These are phyloP conservation scores for Tilletia horrida DNA, from an alignment of 1,284 basidiomycete species.

Conservation along the genomic window DNA sequence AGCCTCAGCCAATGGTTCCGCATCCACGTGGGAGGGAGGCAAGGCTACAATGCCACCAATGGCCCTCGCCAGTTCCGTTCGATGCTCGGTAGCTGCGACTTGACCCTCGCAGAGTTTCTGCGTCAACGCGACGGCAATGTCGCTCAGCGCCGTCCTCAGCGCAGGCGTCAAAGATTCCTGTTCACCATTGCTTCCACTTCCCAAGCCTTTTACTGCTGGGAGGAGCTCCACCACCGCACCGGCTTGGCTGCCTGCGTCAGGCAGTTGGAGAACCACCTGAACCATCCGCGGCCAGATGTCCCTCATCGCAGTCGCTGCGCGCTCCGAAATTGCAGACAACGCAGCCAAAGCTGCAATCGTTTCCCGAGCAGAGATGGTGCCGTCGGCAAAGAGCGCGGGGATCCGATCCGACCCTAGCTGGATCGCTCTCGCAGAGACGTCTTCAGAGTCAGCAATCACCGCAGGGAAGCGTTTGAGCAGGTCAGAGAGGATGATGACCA, in stretches of 20 bases:
- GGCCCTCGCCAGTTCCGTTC: background rate
- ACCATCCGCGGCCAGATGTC: constrained; percentile 16
- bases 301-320: constrained; percentile 1
- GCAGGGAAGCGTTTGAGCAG: constrained; percentile 13
- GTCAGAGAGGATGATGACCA: background rate
- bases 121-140: constrained; percentile 8
- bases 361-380: background rate
- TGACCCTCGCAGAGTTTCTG: constrained; percentile 1
- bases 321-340: background rate
- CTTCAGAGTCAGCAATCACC: background rate
- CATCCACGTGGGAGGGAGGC: background rate
- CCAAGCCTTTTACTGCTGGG: background rate
- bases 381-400: background rate
- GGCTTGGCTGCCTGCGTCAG: constrained; percentile 9
- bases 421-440: background rate
- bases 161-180: background rate
- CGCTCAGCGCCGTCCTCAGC: constrained; percentile 10
- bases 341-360: constrained; percentile 6
- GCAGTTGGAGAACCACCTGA: constrained; percentile 8
- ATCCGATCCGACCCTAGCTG: background rate
- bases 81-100: background rate
- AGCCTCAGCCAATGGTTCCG: background rate
- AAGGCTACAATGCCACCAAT: constrained; percentile 11
- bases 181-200: background rate
- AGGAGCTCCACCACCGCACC: constrained; percentile 11